Percentiles rank a stretch among this genome's conserved stretches.
These are phyloP conservation scores for Sanguinoderma infundibulare DNA, from an alignment of 1,284 basidiomycete genomes.

Conservation along the genomic window DNA sequence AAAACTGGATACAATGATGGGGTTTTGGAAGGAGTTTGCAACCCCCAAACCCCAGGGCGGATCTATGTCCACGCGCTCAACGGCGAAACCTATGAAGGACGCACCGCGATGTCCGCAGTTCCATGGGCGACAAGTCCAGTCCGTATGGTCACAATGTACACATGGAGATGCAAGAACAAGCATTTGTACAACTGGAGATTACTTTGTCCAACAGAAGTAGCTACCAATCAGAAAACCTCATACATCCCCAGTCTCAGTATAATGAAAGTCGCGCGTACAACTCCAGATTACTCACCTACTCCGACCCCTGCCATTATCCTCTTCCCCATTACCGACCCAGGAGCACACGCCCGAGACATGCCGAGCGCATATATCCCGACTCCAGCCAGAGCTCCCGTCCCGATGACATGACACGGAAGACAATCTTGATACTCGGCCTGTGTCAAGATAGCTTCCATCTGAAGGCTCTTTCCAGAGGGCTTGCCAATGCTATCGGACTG, in stretches of 20 bases:
- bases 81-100: not conserved
- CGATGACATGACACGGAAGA: slow-evolving; percentile 41
- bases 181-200: not conserved
- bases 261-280: not conserved
- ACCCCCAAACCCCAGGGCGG: too few relatives aligned
- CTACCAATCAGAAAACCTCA: slow-evolving; percentile 35
- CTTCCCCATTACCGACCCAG: slow-evolving; percentile 40
- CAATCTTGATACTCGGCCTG: slow-evolving; percentile 37
- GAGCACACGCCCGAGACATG: slow-evolving; percentile 39
- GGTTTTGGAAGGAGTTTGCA: too few relatives aligned
- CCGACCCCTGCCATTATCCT: slow-evolving; percentile 42
- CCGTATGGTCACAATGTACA: too few relatives aligned
- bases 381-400: slow-evolving; percentile 37
- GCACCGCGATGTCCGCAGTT: not conserved
- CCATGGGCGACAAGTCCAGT: too few relatives aligned
- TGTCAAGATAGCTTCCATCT: not conserved
- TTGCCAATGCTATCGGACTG: not conserved
- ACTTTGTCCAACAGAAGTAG: slow-evolving; percentile 33
- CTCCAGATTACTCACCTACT: slow-evolving; percentile 30
- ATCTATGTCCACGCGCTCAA: not conserved
- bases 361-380: slow-evolving; percentile 41
- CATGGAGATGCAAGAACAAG: too few relatives aligned
- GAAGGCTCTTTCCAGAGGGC: too few relatives aligned
- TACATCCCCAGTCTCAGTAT: not conserved
- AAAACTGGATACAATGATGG: not conserved